Base-by-base conservation (phyloP, 1,284 basidiomycete species). In the Salmacisia buchloeana region DNA sequence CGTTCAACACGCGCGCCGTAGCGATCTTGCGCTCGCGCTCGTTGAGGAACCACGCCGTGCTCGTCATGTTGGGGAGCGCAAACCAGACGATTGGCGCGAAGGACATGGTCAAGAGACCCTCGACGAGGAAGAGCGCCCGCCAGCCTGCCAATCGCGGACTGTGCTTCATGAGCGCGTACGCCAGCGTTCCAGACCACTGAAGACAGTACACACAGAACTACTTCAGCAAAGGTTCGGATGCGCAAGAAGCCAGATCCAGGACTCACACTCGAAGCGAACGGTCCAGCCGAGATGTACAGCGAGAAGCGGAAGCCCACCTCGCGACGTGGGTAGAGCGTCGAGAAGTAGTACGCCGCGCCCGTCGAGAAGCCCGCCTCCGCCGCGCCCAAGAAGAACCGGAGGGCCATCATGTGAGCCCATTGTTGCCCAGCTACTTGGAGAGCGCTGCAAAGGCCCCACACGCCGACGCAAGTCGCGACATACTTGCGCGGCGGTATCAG, bases 281-380 rank as follows among this genome's bases (percentile, higher is more conserved):
- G 66, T 10, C 65, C 64, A 2, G 65, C 62, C 1, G 67, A 62
- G 5, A 74, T 62, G 39, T 66, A 75, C 15, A 61, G 39, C 1
- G 63, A 75, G 45, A 77, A 77, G 13, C 78, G 63, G 29, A 77
- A 49, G 0, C 78, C 78, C 18, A 78, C 68, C 46, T 79, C 78
- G 2, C 63, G 69, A 15, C 63, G 63, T 1, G 72, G 74, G 21
- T 74, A 79, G 65, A 79, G 77, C 61, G 77, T 54, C 15, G 49
- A 54, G 13, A 74, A 58, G 35, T 71, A 78, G 39, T 71, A 63
- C 1, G 71, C 69, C 2, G 71, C 70, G 1, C 75, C 77, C 1
- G 77, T 75, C 0, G 70, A 69, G 38, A 69, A 78, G 4, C 73
- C 72, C 0, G 73, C 73, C 61, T 79, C 77, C 13, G 63, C 58